Conservation (phyloP, 2,329 filamentous ascomycete genomes). For the Fonsecaea erecta region DNA sequence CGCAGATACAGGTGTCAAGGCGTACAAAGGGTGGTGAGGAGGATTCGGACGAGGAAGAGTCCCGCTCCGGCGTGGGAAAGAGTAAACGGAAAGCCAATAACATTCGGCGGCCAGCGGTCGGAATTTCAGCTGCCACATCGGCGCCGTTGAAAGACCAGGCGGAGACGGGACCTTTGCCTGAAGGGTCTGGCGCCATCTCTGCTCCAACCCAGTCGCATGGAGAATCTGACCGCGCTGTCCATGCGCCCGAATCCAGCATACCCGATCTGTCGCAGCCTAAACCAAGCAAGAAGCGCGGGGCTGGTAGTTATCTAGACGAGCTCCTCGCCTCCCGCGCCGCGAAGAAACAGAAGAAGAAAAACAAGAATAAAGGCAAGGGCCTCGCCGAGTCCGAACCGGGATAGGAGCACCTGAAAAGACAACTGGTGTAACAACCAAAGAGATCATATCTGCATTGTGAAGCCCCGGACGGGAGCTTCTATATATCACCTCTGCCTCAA, state of each 20-base stretch:
- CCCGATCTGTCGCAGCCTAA: not conserved
- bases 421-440: not conserved
- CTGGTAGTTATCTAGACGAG: constrained; percentile 35
- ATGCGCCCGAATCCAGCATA: not conserved
- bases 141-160: not conserved
- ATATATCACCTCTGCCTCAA: not conserved
- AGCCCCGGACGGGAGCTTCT: not conserved
- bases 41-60: constrained; percentile 18
- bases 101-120: not conserved
- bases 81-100: not conserved
- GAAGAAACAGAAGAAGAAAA: constrained; percentile 37
- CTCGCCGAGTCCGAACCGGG: not conserved
- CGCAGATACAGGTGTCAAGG: not conserved
- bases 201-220: not conserved
- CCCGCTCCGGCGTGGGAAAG: constrained; percentile 13
- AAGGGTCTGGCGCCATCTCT: not conserved
- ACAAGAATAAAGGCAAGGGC: constrained; percentile 19
- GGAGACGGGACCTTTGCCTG: not conserved
- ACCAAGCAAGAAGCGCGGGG: constrained; percentile 28
- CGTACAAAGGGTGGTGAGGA: not conserved
- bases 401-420: not conserved
- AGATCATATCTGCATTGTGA: not conserved
- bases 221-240: not conserved
- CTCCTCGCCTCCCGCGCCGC: constrained; percentile 35
- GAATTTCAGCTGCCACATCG: not conserved